Base-by-base conservation (phyloP, 805 yeast species). In the Lipomyces chichibuensis region DNA sequence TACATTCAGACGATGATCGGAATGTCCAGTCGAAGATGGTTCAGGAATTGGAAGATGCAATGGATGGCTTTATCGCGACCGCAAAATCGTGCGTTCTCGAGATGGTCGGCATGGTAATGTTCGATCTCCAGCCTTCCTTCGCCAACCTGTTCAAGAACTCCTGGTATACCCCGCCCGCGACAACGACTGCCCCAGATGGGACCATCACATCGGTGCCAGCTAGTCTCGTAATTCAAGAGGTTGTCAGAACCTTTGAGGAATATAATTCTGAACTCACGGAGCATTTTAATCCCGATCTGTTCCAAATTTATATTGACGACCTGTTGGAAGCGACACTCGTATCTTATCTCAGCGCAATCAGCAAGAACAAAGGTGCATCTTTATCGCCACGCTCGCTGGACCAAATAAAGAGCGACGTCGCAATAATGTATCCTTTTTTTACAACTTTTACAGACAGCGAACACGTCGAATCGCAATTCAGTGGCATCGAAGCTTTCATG, bases 41-140 rank as follows among this genome's bases (percentile, higher is more conserved):
- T 9, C 68, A 62, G 33, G 70, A 64, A 4, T 80, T 90, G 64
- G 87, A 85, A 62, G 85, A 83, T 43, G 87, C 88, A n/a, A 85
- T 88, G 64, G 96, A 91, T 72, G 91, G 94, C 8, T 90, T 87
- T 79, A 91, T 92, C 6, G 87, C 85, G 67, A 86, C 91, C 37
- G 90, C 92, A 33, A 86, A 88, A 70, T 81, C 84, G 52, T 84
- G 92, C 63, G 84, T 89, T 60, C 79, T 79, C 65, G 86, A 84
- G 8, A 74, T 87, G 60, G 77, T 84, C 37, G 85, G 83, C 27
- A 85, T 92, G 53, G 88, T 91, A 62, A 84, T 88, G 74, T 89
- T 88, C 72, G 97, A 92, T 78, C 80, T 91, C 67, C 82, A 81
- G 62, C 85, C 84, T 4, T 89, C 91, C 2, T 84, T 88, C 66